Percentiles rank a stretch among this genome's conserved stretches.
Evolutionary conservation across 768 basidiomycete species (phyloP).

Genomic region (Naganishia randhawae): DNA sequence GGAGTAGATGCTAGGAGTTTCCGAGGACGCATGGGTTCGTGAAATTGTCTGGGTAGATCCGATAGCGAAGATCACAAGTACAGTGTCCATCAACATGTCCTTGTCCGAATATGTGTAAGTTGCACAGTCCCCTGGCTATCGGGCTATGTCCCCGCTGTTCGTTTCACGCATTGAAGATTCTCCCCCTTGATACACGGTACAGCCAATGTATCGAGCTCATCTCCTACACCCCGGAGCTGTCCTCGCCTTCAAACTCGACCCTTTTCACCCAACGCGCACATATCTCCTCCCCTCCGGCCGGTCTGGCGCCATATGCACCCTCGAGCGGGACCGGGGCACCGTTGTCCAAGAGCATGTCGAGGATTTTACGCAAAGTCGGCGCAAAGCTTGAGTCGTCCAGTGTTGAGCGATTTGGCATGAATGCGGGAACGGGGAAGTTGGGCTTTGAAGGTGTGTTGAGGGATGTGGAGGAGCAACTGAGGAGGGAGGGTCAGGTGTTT

Average conservation of each 20-base stretch:
- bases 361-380: slow-evolving; percentile 72
- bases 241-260: slow-evolving; percentile 53
- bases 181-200: slow-evolving; percentile 2
- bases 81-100: slow-evolving; percentile 88
- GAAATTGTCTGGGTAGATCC: slow-evolving; percentile 94
- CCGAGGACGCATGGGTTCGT: slow-evolving; percentile 88
- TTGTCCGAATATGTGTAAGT: slow-evolving; percentile 88
- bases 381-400: slow-evolving; percentile 81
- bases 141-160: background rate
- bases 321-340: slow-evolving; percentile 17
- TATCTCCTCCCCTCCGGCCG: slow-evolving; percentile 53
- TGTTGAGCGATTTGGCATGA: slow-evolving; percentile 83
- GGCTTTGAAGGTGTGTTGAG: slow-evolving; percentile 86
- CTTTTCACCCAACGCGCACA: slow-evolving; percentile 85
- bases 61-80: slow-evolving; percentile 68
- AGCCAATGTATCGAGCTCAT: slow-evolving; percentile 68
- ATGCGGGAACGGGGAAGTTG: slow-evolving; percentile 80
- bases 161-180: background rate
- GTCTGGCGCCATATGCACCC: slow-evolving; percentile 35
- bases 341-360: slow-evolving; percentile 11
- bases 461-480: slow-evolving; percentile 63
- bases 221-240: slow-evolving; percentile 67
- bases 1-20: slow-evolving; percentile 78
- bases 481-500: slow-evolving; percentile 14
- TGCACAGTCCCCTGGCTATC: slow-evolving; percentile 39